Evolutionary conservation across 2,329 filamentous ascomycete genomes (phyloP).

Genomic region (Pezicula neosporulosa): DNA sequence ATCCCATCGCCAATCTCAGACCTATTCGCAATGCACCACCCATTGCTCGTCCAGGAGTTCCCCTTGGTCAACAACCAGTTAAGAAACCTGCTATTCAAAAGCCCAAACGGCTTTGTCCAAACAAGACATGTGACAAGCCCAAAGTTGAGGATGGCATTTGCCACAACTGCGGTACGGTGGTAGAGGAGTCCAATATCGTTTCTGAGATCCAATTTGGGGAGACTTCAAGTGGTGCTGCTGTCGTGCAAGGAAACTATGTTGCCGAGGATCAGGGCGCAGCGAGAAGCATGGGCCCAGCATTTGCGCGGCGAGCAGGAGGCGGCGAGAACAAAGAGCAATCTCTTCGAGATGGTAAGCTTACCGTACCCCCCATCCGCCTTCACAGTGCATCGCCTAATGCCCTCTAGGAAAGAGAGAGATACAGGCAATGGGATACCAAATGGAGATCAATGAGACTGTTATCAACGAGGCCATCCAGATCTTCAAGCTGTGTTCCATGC

Average conservation of each 20-base stretch:
- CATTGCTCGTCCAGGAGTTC: not conserved
- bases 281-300: slow-evolving; percentile 55
- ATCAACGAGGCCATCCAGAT: slow-evolving; percentile 66
- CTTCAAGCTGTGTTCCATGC: slow-evolving; percentile 70
- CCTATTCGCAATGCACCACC: slow-evolving; percentile 2
- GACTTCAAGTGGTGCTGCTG: slow-evolving; percentile 76
- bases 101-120: slow-evolving; percentile 42
- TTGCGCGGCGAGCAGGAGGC: slow-evolving; percentile 52
- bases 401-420: slow-evolving; percentile 45
- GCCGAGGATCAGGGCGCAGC: slow-evolving; percentile 71
- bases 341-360: slow-evolving; percentile 42
- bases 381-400: not conserved
- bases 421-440: slow-evolving; percentile 57
- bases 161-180: slow-evolving; percentile 78
- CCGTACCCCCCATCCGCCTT: not conserved
- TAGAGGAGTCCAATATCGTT: slow-evolving; percentile 85
- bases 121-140: slow-evolving; percentile 57
- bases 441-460: slow-evolving; percentile 58
- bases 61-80: slow-evolving; percentile 3
- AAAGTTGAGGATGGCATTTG: slow-evolving; percentile 68
- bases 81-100: slow-evolving; percentile 7
- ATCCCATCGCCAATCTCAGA: slow-evolving; percentile 5
- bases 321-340: slow-evolving; percentile 57
- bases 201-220: slow-evolving; percentile 91
- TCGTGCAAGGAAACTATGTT: slow-evolving; percentile 88